Base-by-base conservation (phyloP, 495 filamentous ascomycete genomes). In the Aspergillus mulundensis region DNA sequence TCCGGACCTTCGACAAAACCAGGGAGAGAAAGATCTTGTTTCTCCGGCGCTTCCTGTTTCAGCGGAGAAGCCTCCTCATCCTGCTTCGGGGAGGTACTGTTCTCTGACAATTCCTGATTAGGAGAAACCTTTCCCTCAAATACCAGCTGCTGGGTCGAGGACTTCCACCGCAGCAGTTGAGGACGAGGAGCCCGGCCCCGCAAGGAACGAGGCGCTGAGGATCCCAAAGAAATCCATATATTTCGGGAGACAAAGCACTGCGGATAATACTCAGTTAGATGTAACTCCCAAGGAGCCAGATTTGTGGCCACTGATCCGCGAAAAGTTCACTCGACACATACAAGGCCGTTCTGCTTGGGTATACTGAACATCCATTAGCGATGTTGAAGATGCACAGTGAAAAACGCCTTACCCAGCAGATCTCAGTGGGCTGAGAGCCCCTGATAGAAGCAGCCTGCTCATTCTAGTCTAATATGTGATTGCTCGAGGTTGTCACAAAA, bases 361-460 rank as follows among this genome's bases (percentile, higher is more conserved):
- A 40, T 48, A 41, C 46, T 51, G 38, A 30, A 24, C 24, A 16
- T 39, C n/a, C 7, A 40, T 57, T 49, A 53, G 41, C 32, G 16
- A 21, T 30, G 21, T n/a, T 28, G 5, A 19, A 36, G 11, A 40
- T 5, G 18, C 1, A 19, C 7, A 5, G 14, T 15, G 5, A 25
- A n/a, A n/a, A 48, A 14, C 19, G 1, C 16, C 52, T 38, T 55
- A 60, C 58, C 47, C 28, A 15, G 47, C 32, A 53, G 16, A n/a
- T 19, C 30, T 61, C 20, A 47, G 34, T 34, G 49, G 34, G 23
- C 48, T 32, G 43, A 57, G 18, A 36, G 43, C 48, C 24, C 53
- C 14, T 19, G 19, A 12, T 2, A 45, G 38, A 36, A 42, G 6
- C 47, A 56, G 12, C 41, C 42, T 56, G 40, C 18, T 56, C 58